Conservation (phyloP, 257 asterid species). For the Oldenlandia corymbosa region DNA sequence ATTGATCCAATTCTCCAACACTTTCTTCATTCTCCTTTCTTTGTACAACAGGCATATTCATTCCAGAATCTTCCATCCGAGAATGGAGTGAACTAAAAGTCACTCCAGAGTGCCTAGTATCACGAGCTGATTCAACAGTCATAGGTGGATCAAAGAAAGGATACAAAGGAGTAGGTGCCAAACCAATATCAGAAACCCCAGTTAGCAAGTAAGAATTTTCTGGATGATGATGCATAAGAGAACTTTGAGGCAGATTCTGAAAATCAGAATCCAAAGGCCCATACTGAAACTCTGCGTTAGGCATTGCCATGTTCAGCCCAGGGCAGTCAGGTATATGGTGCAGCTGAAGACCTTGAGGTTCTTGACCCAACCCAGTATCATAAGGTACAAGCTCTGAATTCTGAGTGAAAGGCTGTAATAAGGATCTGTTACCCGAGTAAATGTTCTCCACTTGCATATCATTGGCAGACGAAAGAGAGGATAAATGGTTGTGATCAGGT, state of each 20-base stretch:
- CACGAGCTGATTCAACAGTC: slow-evolving; percentile 27
- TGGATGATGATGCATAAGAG: slow-evolving; percentile 30
- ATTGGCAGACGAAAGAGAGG: slow-evolving; percentile 35
- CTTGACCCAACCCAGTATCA: slow-evolving; percentile 22
- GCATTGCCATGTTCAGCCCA: slow-evolving; percentile 27
- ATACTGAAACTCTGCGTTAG: slow-evolving; percentile 20
- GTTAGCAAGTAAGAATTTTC: slow-evolving; percentile 27
- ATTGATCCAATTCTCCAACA: slow-evolving; percentile 18
- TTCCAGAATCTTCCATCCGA: slow-evolving; percentile 22
- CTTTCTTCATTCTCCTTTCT: slow-evolving; percentile 18
- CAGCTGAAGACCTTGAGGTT: slow-evolving; percentile 24
- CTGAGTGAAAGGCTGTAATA: slow-evolving; percentile 26
- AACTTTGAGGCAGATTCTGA: slow-evolving; percentile 22
- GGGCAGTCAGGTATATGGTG: slow-evolving; percentile 20
- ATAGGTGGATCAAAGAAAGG: slow-evolving; percentile 27
- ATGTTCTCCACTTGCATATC: slow-evolving; percentile 12
- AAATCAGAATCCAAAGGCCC: slow-evolving; percentile 15
- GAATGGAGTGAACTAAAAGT: slow-evolving; percentile 29
- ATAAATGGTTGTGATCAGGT: slow-evolving; percentile 25
- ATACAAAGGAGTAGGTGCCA: slow-evolving; percentile 32
- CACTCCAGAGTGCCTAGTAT: slow-evolving; percentile 28
- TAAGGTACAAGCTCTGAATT: slow-evolving; percentile 26
- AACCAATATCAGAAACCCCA: slow-evolving; percentile 27
- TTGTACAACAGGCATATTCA: slow-evolving; percentile 9
- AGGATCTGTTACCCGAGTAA: slow-evolving; percentile 18